Percentiles rank a stretch among this genome's conserved stretches.
These are phyloP conservation scores for Hypoxylon intermedium DNA, from an alignment of 495 filamentous ascomycete genomes.

Conservation along the genomic window DNA sequence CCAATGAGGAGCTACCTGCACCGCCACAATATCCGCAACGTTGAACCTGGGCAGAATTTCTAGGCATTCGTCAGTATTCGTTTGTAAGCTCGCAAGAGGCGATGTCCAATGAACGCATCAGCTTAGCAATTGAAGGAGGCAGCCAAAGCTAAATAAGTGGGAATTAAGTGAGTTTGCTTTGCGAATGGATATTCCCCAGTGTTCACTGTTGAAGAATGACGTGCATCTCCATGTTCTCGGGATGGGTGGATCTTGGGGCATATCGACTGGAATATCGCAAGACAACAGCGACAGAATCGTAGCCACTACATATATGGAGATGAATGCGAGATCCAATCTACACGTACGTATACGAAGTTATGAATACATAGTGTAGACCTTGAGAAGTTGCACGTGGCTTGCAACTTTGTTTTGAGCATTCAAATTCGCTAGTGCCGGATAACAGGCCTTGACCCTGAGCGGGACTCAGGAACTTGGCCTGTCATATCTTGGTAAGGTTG, in stretches of 20 bases:
- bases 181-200: slow-evolving; percentile 1
- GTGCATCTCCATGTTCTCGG: slow-evolving; percentile 4
- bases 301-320: no score
- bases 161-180: slow-evolving; percentile 1
- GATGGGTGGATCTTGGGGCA: background rate
- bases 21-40: slow-evolving; percentile 14
- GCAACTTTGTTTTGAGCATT: slow-evolving; percentile 10
- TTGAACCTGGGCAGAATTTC: no score
- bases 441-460: slow-evolving; percentile 4
- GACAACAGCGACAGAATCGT: no score
- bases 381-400: slow-evolving; percentile 14
- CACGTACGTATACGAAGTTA: background rate
- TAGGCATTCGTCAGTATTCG: background rate
- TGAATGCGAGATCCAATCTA: background rate
- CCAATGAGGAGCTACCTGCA: slow-evolving; percentile 12
- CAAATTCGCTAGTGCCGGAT: slow-evolving; percentile 4
- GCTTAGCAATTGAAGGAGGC: slow-evolving; percentile 2
- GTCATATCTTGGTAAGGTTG: background rate
- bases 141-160: slow-evolving; percentile 2
- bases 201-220: slow-evolving; percentile 6
- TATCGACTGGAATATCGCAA: background rate
- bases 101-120: slow-evolving; percentile 1
- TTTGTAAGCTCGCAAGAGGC: slow-evolving; percentile 1
- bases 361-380: background rate
- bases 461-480: slow-evolving; percentile 18